Evolutionary conservation across 2,329 filamentous ascomycete species (phyloP), one percentile per base, ranked within the genome.

Genomic region (Penicillium crustosum): DNA sequence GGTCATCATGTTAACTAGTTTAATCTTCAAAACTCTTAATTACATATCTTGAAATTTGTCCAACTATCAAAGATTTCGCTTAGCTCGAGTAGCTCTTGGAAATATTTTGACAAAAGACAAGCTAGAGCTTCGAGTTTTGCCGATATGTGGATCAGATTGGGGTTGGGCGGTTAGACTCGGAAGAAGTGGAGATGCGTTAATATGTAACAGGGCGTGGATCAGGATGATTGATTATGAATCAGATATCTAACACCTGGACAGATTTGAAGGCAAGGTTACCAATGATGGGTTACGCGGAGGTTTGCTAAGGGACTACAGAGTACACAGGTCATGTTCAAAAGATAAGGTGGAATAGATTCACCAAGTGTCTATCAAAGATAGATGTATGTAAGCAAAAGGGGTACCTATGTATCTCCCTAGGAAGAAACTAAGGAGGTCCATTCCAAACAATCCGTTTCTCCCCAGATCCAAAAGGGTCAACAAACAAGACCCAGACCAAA

Each of bases 331-430:
- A 45, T 38, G 23, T 48, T 49, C 19, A 52, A 52, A 25, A 15
- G 10, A 17, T 44, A 12, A 44, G 31, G 29, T 33, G 36, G 21
- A 29, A 55, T 56, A 15, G 0, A 56, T 52, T 51, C 23, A 51
- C 39, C 47, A 19, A 33, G 29, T 38, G 39, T 55, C 48, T 56
- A 56, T 52, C 15, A 38, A 44, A 36, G 19, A 41, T 35, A 33
- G 4, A 21, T 52, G 9, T 33, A 33, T 33, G 31, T 33, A 54
- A 55, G 48, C 21, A 42, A 51, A 21, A 29, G n/a, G 38, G 45
- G 47, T 56, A n/a, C n/a, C n/a, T n/a, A 52, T 52, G 39, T 38
- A 52, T 56, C 23, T 51, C 39, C 39, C 15, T 17, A 51, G 38
- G 38, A 50, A 33, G 52, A 55, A 33, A 29, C n/a, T 27, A 23